A percentile compares a stretch with the other conserved stretches of the same genome.
Conservation (phyloP, 2,329 filamentous ascomycete species). For the Plectosphaerella sp. region DNA sequence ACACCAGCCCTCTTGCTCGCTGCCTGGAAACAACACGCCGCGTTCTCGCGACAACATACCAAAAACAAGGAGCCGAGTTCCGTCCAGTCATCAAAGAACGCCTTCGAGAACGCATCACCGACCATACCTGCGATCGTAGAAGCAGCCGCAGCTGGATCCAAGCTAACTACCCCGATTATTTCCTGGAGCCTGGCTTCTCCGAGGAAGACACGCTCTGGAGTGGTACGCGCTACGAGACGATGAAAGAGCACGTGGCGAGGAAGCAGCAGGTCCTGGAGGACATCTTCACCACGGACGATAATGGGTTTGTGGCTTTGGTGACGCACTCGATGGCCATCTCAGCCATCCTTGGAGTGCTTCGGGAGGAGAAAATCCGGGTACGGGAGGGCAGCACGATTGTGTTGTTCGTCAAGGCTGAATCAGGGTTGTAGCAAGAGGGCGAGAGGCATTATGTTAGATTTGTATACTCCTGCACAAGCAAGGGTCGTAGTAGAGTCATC, state of each 20-base stretch:
- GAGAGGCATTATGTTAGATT: no score
- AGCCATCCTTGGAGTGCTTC: slow-evolving; percentile 35
- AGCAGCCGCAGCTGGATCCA: slow-evolving; percentile 42
- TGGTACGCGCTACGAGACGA: slow-evolving; percentile 41
- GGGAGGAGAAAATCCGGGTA: slow-evolving; percentile 37
- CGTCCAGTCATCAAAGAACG: slow-evolving; percentile 52
- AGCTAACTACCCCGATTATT: slow-evolving; percentile 42
- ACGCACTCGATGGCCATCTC: slow-evolving; percentile 44
- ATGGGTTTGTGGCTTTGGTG: slow-evolving; percentile 42
- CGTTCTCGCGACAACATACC: slow-evolving; percentile 40
- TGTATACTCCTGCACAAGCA: no score
- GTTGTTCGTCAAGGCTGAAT: slow-evolving; percentile 44
- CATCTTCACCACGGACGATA: slow-evolving; percentile 35
- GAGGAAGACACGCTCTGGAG: slow-evolving; percentile 53
- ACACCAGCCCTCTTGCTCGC: slow-evolving; percentile 53
- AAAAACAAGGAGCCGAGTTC: slow-evolving; percentile 32
- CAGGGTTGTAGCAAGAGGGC: no score
- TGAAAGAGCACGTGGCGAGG: slow-evolving; percentile 37
- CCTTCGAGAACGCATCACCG: slow-evolving; percentile 54
- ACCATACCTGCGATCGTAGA: slow-evolving; percentile 59
- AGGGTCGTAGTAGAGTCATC: no score
- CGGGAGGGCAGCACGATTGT: slow-evolving; percentile 50
- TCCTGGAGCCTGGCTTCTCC: slow-evolving; percentile 47
- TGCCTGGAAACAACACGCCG: slow-evolving; percentile 53
- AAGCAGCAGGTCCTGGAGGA: slow-evolving; percentile 39